Evolutionary conservation across 2,329 filamentous ascomycete species (phyloP), one percentile per base, ranked within the genome.

Genomic region (Rhynchosporium secalis): DNA sequence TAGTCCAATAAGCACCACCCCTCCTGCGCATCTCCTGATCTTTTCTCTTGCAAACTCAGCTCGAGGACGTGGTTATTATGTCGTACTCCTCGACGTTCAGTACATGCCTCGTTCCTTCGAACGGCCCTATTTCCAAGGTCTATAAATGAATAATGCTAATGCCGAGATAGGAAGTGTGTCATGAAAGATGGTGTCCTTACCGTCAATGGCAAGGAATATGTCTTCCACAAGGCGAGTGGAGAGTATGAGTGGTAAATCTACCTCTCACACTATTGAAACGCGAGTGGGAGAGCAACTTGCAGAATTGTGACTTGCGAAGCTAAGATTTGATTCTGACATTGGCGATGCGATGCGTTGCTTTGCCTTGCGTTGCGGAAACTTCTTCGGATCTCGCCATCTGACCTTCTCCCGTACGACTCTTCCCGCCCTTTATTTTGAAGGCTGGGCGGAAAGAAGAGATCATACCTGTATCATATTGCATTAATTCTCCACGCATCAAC

Each of bases 221-320:
- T 99, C 68, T 99, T 99, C 79, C 92, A 96, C 81, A 98, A 98
- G 78, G 95, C 93, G 29, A 92, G 89, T 51, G 95, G 95, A 72
- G 95, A 98, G 78, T 98, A 97, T 70, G 95, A 99, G 77, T 99
- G 95, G 95, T 99, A 85, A 59, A 56, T 61, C 26, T 43, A 20
- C 20, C 20, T 20, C 20, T 47, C 51, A 5, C 31, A 47, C 55
- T 38, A 48, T 29, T 38, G 6, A 10, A 36, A 10, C 33, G 33
- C 33, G 33, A 36, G 33, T 10, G 9, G 5, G 33, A 36, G 9
- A 36, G 33, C 6, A 36, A 36, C 1, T 36, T 3, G 33, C 33
- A 36, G 9, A 36, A 36, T 10, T 36, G 5, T 36, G 5, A 10
- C 33, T 36, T 36, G 33, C 6, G 33, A 5, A 36, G 33, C 33